Evolutionary conservation across 352 stramenopile species (phyloP).

Genomic region (Globisporangium megalacanthum): DNA sequence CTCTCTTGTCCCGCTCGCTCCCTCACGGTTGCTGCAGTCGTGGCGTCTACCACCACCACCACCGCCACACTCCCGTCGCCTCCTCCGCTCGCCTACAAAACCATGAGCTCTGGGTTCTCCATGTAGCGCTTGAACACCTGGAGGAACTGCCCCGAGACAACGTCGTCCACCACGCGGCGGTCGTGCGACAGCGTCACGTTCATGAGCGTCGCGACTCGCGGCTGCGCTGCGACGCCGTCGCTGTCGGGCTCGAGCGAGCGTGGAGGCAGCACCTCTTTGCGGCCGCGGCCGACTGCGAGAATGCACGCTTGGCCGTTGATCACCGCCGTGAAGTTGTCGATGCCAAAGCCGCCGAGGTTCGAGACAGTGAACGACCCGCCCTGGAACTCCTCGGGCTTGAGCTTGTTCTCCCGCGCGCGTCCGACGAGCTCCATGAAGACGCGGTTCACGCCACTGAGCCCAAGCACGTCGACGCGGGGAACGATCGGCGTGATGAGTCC

Average conservation of each 20-base stretch:
- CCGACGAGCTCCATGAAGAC: conserved; percentile 97
- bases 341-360: conserved; percentile 98
- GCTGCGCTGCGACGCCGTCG: conserved; percentile 66
- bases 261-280: conserved; percentile 78
- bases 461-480: conserved; percentile 89
- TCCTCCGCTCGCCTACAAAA: conserved; percentile 33
- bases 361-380: conserved; percentile 98
- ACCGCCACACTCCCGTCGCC: not conserved
- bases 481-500: conserved; percentile 99
- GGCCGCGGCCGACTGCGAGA: conserved; percentile 94
- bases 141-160: conserved; percentile 94
- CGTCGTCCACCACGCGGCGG: conserved; percentile 96
- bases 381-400: conserved; percentile 99
- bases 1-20: not conserved
- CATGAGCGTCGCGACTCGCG: conserved; percentile 89
- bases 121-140: conserved; percentile 96
- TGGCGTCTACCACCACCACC: not conserved
- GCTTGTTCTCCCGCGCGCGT: conserved; percentile 93
- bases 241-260: conserved; percentile 18
- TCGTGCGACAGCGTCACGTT: conserved; percentile 96
- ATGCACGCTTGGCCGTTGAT: conserved; percentile 99
- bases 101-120: conserved; percentile 90
- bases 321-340: conserved; percentile 97
- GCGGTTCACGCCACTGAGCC: conserved; percentile 92
- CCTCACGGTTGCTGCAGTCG: no score